Conservation (phyloP, 1,284 basidiomycete species). For the Pseudozyma hubeiensis region DNA sequence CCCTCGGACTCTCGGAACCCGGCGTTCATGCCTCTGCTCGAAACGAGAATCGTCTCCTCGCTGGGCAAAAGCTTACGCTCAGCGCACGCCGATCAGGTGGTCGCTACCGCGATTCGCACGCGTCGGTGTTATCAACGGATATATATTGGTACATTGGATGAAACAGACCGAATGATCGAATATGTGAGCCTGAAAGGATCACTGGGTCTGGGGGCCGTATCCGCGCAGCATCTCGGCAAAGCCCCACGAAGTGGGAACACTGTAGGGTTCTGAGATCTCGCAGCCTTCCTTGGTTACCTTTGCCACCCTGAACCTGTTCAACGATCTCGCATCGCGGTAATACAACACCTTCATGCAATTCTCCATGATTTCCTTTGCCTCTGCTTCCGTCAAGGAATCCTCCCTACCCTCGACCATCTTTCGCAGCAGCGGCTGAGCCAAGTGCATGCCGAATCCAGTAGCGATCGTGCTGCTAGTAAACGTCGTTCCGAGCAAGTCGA, state of each 20-base stretch:
- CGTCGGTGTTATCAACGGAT: too few relatives aligned
- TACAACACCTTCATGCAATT: slow-evolving; percentile 93
- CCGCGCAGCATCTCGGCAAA: slow-evolving; percentile 93
- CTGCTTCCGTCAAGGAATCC: slow-evolving; percentile 79
- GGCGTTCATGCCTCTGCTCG: too few relatives aligned
- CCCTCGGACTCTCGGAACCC: too few relatives aligned
- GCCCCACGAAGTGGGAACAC: slow-evolving; percentile 83
- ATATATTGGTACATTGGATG: too few relatives aligned
- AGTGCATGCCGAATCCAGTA: slow-evolving; percentile 94
- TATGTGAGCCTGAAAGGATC: neutral
- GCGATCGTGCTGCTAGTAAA: slow-evolving; percentile 94
- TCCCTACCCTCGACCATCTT: slow-evolving; percentile 87
- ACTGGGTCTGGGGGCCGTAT: slow-evolving; percentile 68
- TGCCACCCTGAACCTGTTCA: slow-evolving; percentile 99
- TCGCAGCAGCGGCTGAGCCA: slow-evolving; percentile 91
- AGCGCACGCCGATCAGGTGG: too few relatives aligned
- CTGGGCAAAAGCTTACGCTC: too few relatives aligned
- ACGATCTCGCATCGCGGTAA: slow-evolving; percentile 94
- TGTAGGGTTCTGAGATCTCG: slow-evolving; percentile 82
- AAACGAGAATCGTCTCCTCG: too few relatives aligned
- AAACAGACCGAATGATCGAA: too few relatives aligned
- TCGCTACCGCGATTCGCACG: too few relatives aligned
- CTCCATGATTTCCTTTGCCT: slow-evolving; percentile 83
- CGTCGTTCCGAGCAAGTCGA: slow-evolving; percentile 96
- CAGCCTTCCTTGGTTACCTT: slow-evolving; percentile 84